Evolutionary conservation across 768 basidiomycete genomes (phyloP).

Genomic region (Trametes cinnabarina): DNA sequence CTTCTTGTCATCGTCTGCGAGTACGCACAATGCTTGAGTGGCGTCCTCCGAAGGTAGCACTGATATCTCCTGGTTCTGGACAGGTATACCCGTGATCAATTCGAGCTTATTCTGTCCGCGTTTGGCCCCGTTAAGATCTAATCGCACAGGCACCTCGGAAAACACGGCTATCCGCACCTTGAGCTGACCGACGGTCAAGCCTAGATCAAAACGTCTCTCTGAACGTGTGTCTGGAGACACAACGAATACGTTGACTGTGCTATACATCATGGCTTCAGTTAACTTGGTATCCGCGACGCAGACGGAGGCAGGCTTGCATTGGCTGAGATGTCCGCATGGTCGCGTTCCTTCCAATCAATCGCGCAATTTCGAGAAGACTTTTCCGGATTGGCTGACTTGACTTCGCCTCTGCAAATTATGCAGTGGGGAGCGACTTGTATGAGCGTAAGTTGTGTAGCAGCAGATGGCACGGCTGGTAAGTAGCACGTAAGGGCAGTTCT

Average conservation of each 20-base stretch:
- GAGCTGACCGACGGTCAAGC: slow-evolving; percentile 71
- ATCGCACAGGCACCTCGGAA: background rate
- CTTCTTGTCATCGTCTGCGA: slow-evolving; percentile 65
- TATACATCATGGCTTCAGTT: slow-evolving; percentile 35
- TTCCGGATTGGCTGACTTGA: too few relatives aligned
- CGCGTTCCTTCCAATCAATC: too few relatives aligned
- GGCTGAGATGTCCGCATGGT: slow-evolving; percentile 20
- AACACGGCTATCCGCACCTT: slow-evolving; percentile 75
- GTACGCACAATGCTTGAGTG: slow-evolving; percentile 44
- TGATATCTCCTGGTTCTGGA: slow-evolving; percentile 64
- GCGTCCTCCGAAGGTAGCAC: slow-evolving; percentile 60
- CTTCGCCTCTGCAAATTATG: too few relatives aligned
- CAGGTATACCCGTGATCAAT: slow-evolving; percentile 86
- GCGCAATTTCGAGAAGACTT: too few relatives aligned
- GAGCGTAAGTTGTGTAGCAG: too few relatives aligned
- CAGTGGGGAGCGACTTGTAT: too few relatives aligned
- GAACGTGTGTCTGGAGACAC: slow-evolving; percentile 86
- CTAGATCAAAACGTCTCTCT: slow-evolving; percentile 80
- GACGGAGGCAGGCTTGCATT: slow-evolving; percentile 20
- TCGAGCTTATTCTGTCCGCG: slow-evolving; percentile 59
- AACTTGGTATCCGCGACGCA: background rate
- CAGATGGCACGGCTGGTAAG: too few relatives aligned
- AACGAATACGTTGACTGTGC: slow-evolving; percentile 68
- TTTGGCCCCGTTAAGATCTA: background rate
- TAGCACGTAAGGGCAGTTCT: too few relatives aligned